A percentile compares a stretch with the other conserved stretches of the same genome.
These are phyloP conservation scores for Lecanicillium sp. DNA, from an alignment of 2,329 filamentous ascomycete species.

Conservation along the genomic window DNA sequence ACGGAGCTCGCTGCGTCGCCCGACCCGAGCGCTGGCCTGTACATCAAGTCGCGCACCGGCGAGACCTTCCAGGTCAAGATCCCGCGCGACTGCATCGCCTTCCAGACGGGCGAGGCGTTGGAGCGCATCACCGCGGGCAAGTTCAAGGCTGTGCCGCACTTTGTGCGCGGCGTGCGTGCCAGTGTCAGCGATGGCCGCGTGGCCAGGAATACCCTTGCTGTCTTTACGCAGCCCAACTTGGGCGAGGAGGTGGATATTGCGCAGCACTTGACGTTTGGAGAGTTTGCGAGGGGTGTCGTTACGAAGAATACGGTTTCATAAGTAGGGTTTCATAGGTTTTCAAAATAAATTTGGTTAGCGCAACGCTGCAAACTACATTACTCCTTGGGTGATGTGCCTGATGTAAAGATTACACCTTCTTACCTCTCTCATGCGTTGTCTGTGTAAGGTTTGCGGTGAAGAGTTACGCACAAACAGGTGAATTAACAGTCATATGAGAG, in stretches of 20 bases:
- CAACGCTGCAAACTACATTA: too few species aligned
- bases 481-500: too few species aligned
- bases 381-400: too few species aligned
- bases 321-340: slow-evolving; percentile 8
- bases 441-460: too few species aligned
- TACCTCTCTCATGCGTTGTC: too few species aligned
- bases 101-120: slow-evolving; percentile 90
- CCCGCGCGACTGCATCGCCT: slow-evolving; percentile 83
- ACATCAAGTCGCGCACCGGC: slow-evolving; percentile 81
- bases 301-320: slow-evolving; percentile 50
- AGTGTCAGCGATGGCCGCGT: slow-evolving; percentile 45
- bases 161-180: slow-evolving; percentile 69
- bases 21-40: slow-evolving; percentile 80
- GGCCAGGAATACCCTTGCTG: slow-evolving; percentile 82
- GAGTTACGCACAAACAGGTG: too few species aligned
- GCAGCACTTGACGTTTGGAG: slow-evolving; percentile 62
- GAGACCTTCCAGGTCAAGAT: slow-evolving; percentile 86
- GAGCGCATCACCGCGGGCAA: slow-evolving; percentile 84
- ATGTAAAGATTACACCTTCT: too few species aligned
- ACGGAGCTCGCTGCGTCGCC: slow-evolving; percentile 69
- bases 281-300: slow-evolving; percentile 60
- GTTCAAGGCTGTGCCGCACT: slow-evolving; percentile 94
- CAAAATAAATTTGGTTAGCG: background rate
- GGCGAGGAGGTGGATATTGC: slow-evolving; percentile 67
- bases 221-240: slow-evolving; percentile 95